Base-by-base conservation (phyloP, 73 alveolate species). In the Tetrahymena malaccensis region DNA sequence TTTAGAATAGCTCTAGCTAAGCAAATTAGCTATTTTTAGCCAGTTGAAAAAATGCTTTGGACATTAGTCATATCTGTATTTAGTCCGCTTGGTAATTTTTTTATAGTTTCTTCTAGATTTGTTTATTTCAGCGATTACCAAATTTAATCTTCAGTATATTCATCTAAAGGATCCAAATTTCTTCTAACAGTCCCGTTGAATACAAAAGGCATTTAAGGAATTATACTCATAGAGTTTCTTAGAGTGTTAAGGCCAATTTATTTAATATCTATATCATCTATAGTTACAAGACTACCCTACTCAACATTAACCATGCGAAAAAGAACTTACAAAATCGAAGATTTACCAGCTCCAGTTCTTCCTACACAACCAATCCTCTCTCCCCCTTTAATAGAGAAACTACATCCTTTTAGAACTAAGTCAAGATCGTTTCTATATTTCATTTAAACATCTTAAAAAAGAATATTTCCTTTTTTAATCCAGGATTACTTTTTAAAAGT, bases 291-390 rank as follows among this genome's bases (percentile, higher is more conserved):
- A 33, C 85, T 38, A 12, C 37, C 84, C 10, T 93, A 1, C 55
- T 95, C 97, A 38, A 43, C 27, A 38, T 70, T 94, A 9, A 38
- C 40, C 89, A 95, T 89, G 2, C 96, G 25, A 44, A 95, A 95
- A 21, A 95, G 95, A 34, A 98, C 97, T 85, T 97, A 93, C 34
- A 98, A 96, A 94, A 98, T 95, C 43, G 98, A 96, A 94, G 97
- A 94, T 94, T 98, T 98, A 1, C 99, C 99, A 95, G 98, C 98
- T 43, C 99, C 99, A 25, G 99, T 97, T 95, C 99, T 97, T 11
- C 99, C 99, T 27, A 97, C 98, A 34, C 97, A 94, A 19, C 99
- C 98, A 12, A 97, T 96, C 96, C 97, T 98, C 94, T 96, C 98
- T 22, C 96, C 96, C 11, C 97, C 96, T 84, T 97, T 94, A 27